Percentiles rank a stretch among this genome's conserved stretches.
phyloP scores from a whole-genome alignment of 2,329 filamentous ascomycete species.

The Aspergillus fijiensis region DNA sequence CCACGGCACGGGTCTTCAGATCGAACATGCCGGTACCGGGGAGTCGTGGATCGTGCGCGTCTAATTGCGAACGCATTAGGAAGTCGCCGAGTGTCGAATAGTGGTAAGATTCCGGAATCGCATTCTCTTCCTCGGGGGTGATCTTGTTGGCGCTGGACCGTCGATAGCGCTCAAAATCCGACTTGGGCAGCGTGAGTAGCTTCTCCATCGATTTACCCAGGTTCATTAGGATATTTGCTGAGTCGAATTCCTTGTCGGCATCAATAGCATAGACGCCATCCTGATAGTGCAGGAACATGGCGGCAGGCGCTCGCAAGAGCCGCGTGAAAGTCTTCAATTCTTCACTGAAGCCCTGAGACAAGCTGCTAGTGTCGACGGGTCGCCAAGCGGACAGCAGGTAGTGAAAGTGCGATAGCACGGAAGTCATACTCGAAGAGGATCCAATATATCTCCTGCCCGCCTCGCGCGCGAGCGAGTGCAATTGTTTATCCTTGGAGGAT shows the following conservation, averaged over 20 bases:
- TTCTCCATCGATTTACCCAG: slow-evolving; percentile 97
- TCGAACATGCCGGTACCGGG: slow-evolving; percentile 95
- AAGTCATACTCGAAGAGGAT: slow-evolving; percentile 96
- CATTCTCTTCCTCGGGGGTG: slow-evolving; percentile 64
- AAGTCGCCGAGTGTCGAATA: slow-evolving; percentile 86
- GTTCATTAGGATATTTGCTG: slow-evolving; percentile 81
- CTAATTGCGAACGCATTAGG: slow-evolving; percentile 90
- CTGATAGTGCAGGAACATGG: slow-evolving; percentile 78
- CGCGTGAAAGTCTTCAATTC: slow-evolving; percentile 67
- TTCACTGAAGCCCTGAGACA: slow-evolving; percentile 67
- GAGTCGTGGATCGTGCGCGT: slow-evolving; percentile 80
- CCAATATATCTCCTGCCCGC: slow-evolving; percentile 79
- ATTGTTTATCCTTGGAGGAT: slow-evolving; percentile 75
- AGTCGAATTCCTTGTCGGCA: slow-evolving; percentile 88
- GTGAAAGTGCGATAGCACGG: slow-evolving; percentile 84
- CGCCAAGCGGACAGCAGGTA: slow-evolving; percentile 86
- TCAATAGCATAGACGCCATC: slow-evolving; percentile 92
- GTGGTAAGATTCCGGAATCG: slow-evolving; percentile 76
- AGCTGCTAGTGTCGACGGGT: slow-evolving; percentile 61
- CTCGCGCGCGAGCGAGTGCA: slow-evolving; percentile 67
- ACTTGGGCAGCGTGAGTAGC: slow-evolving; percentile 76
- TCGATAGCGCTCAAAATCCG: slow-evolving; percentile 83
- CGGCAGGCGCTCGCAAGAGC: slow-evolving; percentile 70
- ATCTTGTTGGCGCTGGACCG: slow-evolving; percentile 66
- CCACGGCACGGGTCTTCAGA: slow-evolving; percentile 88